Evolutionary conservation across 176 grass and related monocot genomes (phyloP), one percentile per base, ranked within the genome.

Genomic region (Olyra latifolia): DNA sequence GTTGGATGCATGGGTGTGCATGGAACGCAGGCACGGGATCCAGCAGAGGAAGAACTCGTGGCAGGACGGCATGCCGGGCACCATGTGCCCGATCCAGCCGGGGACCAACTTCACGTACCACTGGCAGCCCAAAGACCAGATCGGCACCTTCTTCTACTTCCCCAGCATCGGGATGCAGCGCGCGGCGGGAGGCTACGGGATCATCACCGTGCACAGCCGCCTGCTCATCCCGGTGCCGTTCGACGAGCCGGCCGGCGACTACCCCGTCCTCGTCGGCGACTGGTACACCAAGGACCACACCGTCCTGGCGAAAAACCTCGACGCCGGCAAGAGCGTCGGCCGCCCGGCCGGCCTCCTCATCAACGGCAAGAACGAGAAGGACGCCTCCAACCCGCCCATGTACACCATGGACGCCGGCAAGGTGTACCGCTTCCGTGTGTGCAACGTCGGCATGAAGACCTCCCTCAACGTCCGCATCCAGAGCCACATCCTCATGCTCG

Each of bases 41-140:
- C 90, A 98, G 80, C 95, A 94, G 60, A 68, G 95, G 88, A 98
- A 94, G 83, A 91, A 91, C 85, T 94, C 95, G 15, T 98, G 95
- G 95, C 80, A 85, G 85, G 95, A 98, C 73, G 95, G 95, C 7
- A 48, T 85, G 86, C 46, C 64, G 41, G 95, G 95, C 14, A 94
- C 86, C 61, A 92, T 87, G 80, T 98, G 95, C 85, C 90, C 95
- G 39, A 94, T 98, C 77, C 24, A 44, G 64, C 95, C 95, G 16
- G 88, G 88, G 22, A 91, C 87, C 58, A 98, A 95, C 86, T 98
- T 70, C 64, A 98, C 95, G 15, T 98, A 93, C 88, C 83, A 91
- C 59, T 94, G 82, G 86, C 95, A 98, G 84, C 75, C 86, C 28
- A 95, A 98, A 86, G 95, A 98, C 52, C 92, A 98, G 87, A 98